Percentiles rank a stretch among this genome's conserved stretches.
Conservation (phyloP, 1,284 basidiomycete species). For the Leccinum pachyderme region DNA sequence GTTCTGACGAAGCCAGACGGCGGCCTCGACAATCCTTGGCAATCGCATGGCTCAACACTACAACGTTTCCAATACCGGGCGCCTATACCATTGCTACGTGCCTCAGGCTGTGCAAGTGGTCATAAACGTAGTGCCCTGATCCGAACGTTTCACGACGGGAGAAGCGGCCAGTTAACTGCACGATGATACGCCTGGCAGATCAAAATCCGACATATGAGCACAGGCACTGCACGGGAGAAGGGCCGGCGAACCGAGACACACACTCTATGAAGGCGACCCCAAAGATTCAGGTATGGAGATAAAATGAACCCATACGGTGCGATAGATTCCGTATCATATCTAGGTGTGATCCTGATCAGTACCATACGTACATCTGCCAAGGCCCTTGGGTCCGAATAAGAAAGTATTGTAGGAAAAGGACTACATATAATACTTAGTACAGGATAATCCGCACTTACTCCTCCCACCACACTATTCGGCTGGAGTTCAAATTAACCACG, state of each 20-base stretch:
- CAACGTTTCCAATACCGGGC: not conserved
- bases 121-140: not conserved
- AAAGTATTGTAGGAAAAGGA: not conserved
- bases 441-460: not conserved
- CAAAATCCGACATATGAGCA: not conserved
- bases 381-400: not conserved
- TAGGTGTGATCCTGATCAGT: not conserved
- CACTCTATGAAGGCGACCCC: not conserved
- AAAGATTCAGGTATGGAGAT: not conserved
- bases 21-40: not conserved
- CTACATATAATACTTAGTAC: not conserved
- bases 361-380: not conserved
- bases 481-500: not conserved
- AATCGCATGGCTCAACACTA: not conserved
- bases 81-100: not conserved
- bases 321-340: not conserved
- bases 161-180: not conserved
- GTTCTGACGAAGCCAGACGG: not conserved
- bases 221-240: not conserved
- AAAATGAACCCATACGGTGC: not conserved
- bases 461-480: not conserved
- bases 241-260: not conserved
- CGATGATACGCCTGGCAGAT: not conserved
- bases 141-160: not conserved
- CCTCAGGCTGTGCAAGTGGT: not conserved